Evolutionary conservation across 108 stramenopile genomes (phyloP).

Genomic region (Licmophora abbreviata): DNA sequence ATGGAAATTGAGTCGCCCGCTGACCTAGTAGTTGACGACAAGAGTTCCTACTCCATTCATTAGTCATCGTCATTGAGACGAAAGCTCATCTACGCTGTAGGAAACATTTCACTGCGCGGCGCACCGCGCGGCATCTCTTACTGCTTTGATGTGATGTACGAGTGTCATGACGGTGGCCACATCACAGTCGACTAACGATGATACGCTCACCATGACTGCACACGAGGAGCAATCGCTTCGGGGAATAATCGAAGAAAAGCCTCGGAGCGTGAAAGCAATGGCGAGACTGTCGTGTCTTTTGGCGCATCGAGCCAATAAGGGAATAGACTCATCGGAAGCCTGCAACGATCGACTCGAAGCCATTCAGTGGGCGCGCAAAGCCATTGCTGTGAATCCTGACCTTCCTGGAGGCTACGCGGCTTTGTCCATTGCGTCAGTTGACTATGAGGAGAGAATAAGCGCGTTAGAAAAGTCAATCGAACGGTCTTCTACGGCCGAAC

Average conservation of each 20-base stretch:
- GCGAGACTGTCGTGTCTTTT: slow-evolving; percentile 10
- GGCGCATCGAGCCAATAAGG: slow-evolving; percentile 4
- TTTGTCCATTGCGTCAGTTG: slow-evolving; percentile 3
- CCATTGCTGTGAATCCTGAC: slow-evolving; percentile 15
- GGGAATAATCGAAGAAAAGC: slow-evolving; percentile 7
- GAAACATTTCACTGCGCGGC: too few relatives aligned
- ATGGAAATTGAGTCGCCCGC: too few relatives aligned
- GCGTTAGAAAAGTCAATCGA: slow-evolving; percentile 14
- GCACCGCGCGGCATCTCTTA: too few relatives aligned
- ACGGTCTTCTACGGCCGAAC: neutral
- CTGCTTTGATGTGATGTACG: too few relatives aligned
- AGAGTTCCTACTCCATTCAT: too few relatives aligned
- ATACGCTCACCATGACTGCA: neutral
- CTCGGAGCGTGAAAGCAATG: slow-evolving; percentile 11
- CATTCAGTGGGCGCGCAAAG: slow-evolving; percentile 7
- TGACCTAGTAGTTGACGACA: too few relatives aligned
- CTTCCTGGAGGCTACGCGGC: slow-evolving; percentile 22
- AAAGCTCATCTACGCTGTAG: too few relatives aligned
- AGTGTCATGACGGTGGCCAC: too few relatives aligned
- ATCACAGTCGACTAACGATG: too few relatives aligned
- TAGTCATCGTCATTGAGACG: too few relatives aligned
- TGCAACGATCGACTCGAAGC: neutral
- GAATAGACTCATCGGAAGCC: slow-evolving; percentile 5
- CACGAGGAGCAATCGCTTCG: slow-evolving; percentile 6
- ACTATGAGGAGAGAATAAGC: slow-evolving; percentile 5